Percentiles rank a stretch among this genome's conserved stretches.
Conservation (phyloP, 202 grass and related monocot species). For the Bolboschoenoplectus hybrid region DNA sequence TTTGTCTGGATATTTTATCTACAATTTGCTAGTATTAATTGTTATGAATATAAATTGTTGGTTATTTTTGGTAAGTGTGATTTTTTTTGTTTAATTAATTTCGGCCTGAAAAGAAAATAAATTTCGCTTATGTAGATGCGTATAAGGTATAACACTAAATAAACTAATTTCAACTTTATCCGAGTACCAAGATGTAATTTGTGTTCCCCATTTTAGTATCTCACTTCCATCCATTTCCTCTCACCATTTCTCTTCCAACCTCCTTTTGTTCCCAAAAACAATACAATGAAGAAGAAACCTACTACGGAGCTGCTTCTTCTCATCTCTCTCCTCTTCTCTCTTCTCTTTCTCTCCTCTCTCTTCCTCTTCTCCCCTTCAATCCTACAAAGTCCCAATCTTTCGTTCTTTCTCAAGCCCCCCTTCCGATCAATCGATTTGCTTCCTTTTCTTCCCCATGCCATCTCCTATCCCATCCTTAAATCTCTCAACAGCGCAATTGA, state of each 20-base stretch:
- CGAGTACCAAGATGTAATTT: background rate
- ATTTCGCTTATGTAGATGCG: background rate
- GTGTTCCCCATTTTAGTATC: slow-evolving; percentile 1
- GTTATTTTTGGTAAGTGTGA: too few relatives aligned
- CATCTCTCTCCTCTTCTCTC: slow-evolving; percentile 7
- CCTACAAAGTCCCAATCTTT: slow-evolving; percentile 4
- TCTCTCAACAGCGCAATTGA: slow-evolving; percentile 54
- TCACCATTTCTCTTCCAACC: background rate
- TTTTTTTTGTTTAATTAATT: background rate
- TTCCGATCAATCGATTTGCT: slow-evolving; percentile 69
- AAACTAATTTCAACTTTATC: background rate
- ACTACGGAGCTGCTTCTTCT: background rate
- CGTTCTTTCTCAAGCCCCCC: slow-evolving; percentile 38
- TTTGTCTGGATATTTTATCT: background rate
- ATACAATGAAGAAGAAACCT: slow-evolving; percentile 37
- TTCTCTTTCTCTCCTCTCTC: slow-evolving; percentile 15
- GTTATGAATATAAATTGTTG: too few relatives aligned
- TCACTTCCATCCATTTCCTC: background rate
- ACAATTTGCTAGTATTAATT: background rate
- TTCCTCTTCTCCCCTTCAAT: background rate
- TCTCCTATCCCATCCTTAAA: slow-evolving; percentile 56
- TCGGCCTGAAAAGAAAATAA: background rate
- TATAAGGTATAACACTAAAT: background rate
- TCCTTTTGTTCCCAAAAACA: background rate
- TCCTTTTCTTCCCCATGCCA: slow-evolving; percentile 63